These are phyloP conservation scores for Talaromyces trachyspermus DNA, from an alignment of 495 filamentous ascomycete genomes.

Conservation along the genomic window DNA sequence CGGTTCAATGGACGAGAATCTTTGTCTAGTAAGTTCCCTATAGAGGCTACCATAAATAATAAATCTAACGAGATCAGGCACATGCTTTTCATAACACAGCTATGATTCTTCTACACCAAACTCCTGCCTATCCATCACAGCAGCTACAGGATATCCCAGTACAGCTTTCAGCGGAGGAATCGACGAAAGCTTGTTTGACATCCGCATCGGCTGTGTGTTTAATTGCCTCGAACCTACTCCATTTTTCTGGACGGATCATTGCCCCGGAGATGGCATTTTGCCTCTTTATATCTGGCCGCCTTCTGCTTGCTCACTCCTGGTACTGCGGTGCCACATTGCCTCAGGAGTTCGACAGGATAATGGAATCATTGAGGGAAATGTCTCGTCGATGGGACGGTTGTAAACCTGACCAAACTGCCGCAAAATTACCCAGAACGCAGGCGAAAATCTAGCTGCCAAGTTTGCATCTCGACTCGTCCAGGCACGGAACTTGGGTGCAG, in stretches of 20 bases:
- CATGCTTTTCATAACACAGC: constrained; percentile 22
- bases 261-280: constrained; percentile 22
- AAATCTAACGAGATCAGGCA: no score
- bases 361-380: constrained; percentile 23
- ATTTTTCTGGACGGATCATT: constrained; percentile 13
- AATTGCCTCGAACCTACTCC: constrained; percentile 16
- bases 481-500: constrained; percentile 20
- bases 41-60: no score
- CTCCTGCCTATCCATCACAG: constrained; percentile 17
- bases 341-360: constrained; percentile 17
- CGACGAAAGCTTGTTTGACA: constrained; percentile 18
- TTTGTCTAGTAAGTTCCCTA: no score
- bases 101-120: constrained; percentile 19
- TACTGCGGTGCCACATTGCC: constrained; percentile 18
- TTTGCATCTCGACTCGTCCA: constrained; percentile 25
- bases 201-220: constrained; percentile 18
- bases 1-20: constrained; percentile 20
- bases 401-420: neutral
- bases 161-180: constrained; percentile 13
- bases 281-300: constrained; percentile 22
- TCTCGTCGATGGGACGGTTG: constrained; percentile 25
- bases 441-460: constrained; percentile 25
- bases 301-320: constrained; percentile 24
- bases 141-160: constrained; percentile 14
- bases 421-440: no score